These are phyloP conservation scores for Fusarium marasasianum DNA, from an alignment of 2,329 filamentous ascomycete species.

Conservation along the genomic window DNA sequence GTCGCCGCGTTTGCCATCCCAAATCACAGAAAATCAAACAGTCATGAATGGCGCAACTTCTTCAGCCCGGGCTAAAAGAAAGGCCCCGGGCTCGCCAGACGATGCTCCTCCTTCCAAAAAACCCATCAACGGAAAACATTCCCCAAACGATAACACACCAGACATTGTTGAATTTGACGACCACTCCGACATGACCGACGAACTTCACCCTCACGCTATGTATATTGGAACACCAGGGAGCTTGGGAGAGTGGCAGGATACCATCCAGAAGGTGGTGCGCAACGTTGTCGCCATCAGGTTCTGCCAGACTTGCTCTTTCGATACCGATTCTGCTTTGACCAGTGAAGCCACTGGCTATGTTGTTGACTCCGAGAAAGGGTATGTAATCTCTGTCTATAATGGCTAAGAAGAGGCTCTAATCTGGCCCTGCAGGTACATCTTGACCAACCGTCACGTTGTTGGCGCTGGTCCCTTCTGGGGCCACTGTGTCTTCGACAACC, in stretches of 20 bases:
- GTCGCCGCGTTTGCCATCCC: not conserved
- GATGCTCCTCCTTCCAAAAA: conserved; percentile 49
- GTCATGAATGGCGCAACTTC: conserved; percentile 56
- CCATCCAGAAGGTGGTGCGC: conserved; percentile 91
- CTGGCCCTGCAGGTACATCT: conserved; percentile 67
- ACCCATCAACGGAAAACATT: conserved; percentile 58
- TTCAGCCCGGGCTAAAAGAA: conserved; percentile 61
- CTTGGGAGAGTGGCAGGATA: conserved; percentile 85
- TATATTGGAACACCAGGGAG: conserved; percentile 52
- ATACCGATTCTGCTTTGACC: conserved; percentile 92
- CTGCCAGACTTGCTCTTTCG: conserved; percentile 97
- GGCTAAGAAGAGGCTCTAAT: not conserved
- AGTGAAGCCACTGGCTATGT: conserved; percentile 98
- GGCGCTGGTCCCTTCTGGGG: conserved; percentile 97
- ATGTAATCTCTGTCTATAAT: conserved; percentile 47
- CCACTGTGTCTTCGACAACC: conserved; percentile 98
- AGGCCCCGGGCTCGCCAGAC: conserved; percentile 57
- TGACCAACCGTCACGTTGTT: conserved; percentile 93
- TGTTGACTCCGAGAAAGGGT: conserved; percentile 91
- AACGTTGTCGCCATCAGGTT: conserved; percentile 99
- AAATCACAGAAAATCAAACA: conserved; percentile 13
- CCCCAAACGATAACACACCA: conserved; percentile 60
- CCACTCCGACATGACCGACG: conserved; percentile 55
- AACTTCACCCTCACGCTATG: conserved; percentile 49
- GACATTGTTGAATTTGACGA: conserved; percentile 54